phyloP scores from a whole-genome alignment of 805 yeast species.

The Candida succiphila region DNA sequence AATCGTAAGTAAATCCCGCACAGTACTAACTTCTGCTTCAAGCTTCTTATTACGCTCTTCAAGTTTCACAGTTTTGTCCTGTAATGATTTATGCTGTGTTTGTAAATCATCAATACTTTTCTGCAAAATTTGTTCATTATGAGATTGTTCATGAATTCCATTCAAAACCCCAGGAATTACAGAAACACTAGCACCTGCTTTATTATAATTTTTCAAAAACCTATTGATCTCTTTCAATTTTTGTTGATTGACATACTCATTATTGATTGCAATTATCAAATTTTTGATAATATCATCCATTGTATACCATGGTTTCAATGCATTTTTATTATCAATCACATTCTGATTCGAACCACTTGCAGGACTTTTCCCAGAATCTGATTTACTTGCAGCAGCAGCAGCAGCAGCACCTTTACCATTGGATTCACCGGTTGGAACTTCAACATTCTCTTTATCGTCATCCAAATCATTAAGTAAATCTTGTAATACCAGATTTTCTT shows the following conservation, averaged over 20 bases:
- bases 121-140: no score
- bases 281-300: slow-evolving; percentile 46
- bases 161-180: not conserved
- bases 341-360: no score
- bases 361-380: no score
- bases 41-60: slow-evolving; percentile 12
- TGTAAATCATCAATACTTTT: not conserved
- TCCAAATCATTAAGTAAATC: slow-evolving; percentile 14
- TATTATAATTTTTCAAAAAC: slow-evolving; percentile 42
- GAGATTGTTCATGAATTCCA: no score
- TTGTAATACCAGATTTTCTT: slow-evolving; percentile 18
- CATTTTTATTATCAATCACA: no score
- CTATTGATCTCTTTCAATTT: slow-evolving; percentile 43
- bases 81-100: slow-evolving; percentile 2
- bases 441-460: slow-evolving; percentile 22
- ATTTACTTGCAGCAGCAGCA: no score
- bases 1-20: slow-evolving; percentile 11
- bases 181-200: not conserved
- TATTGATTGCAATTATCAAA: slow-evolving; percentile 43
- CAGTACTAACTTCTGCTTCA: slow-evolving; percentile 10
- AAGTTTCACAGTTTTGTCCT: slow-evolving; percentile 5
- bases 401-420: no score
- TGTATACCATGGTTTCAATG: no score
- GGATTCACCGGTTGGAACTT: no score
- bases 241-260: slow-evolving; percentile 49